Conservation (phyloP, 306 rosid species). For the Lupinus albus region DNA sequence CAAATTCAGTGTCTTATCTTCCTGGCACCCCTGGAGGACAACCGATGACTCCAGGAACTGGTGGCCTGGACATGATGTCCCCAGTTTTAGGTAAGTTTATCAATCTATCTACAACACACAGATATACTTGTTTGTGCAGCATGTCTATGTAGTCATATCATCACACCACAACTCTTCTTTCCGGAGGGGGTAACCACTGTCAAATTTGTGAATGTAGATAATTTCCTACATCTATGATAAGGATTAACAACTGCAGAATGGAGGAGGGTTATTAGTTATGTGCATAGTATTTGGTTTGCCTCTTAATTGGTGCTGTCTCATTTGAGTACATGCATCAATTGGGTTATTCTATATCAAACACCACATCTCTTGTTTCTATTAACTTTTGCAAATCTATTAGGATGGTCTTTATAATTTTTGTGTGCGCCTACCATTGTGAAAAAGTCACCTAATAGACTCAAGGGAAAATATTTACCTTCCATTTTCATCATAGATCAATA, state of each 20-base stretch:
- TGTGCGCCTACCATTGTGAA: constrained; percentile 10
- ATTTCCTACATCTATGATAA: constrained; percentile 1
- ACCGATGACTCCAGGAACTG: constrained; percentile 99
- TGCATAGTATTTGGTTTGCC: constrained; percentile 13
- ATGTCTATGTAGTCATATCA: constrained; percentile 6
- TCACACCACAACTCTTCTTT: background rate
- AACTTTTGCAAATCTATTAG: background rate
- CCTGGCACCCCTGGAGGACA: constrained; percentile 99
- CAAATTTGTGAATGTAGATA: constrained; percentile 7
- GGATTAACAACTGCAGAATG: background rate
- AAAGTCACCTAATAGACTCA: background rate
- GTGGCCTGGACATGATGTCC: constrained; percentile 94
- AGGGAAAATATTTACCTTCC: constrained; percentile 13
- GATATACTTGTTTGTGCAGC: background rate
- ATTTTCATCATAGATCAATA: background rate
- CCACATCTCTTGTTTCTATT: constrained; percentile 27
- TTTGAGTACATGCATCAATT: constrained; percentile 6
- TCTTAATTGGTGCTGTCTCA: constrained; percentile 16
- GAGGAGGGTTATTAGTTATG: background rate
- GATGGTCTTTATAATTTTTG: background rate
- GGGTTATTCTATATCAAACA: constrained; percentile 8
- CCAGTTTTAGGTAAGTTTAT: constrained; percentile 73
- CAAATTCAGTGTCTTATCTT: constrained; percentile 91
- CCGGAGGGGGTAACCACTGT: background rate
- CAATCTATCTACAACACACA: background rate